phyloP scores from a whole-genome alignment of 495 filamentous ascomycete species.

The Xylaria scruposa region DNA sequence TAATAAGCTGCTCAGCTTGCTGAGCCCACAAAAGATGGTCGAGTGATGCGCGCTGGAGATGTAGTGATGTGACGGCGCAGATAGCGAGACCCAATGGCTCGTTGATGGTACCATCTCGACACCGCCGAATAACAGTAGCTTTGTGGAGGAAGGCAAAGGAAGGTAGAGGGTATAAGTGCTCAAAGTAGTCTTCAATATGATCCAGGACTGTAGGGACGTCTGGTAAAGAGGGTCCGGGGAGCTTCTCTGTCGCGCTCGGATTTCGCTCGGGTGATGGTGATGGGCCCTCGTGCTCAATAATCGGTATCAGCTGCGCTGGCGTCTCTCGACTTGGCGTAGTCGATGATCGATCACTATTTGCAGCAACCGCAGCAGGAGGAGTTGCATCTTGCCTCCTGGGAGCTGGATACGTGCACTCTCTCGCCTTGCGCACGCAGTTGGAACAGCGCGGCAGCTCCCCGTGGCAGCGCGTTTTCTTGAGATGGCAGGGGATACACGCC shows the following conservation, averaged over 20 bases:
- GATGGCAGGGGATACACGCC: slow-evolving; percentile 39
- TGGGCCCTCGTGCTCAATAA: background rate
- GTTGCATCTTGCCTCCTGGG: slow-evolving; percentile 16
- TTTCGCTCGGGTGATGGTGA: background rate
- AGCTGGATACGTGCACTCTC: slow-evolving; percentile 32
- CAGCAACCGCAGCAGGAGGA: background rate
- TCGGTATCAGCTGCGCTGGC: slow-evolving; percentile 3
- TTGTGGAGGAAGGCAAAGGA: slow-evolving; percentile 41
- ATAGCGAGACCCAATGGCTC: slow-evolving; percentile 36
- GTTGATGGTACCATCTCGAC: slow-evolving; percentile 33
- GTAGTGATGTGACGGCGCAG: slow-evolving; percentile 38
- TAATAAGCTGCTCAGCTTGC: slow-evolving; percentile 37
- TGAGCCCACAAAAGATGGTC: slow-evolving; percentile 36
- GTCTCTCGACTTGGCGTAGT: background rate
- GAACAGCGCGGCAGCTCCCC: slow-evolving; percentile 38
- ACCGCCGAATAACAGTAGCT: slow-evolving; percentile 35
- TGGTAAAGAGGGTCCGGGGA: background rate
- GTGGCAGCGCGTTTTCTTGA: slow-evolving; percentile 38
- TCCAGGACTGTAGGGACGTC: slow-evolving; percentile 23
- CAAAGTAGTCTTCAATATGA: slow-evolving; percentile 39
- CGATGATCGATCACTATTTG: background rate
- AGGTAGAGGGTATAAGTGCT: slow-evolving; percentile 39
- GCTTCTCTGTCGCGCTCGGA: slow-evolving; percentile 16
- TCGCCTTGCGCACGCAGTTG: slow-evolving; percentile 33
- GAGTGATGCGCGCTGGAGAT: slow-evolving; percentile 34